These are phyloP conservation scores for Orbilia ellipsospora DNA, from an alignment of 2,329 filamentous ascomycete genomes.

Conservation along the genomic window DNA sequence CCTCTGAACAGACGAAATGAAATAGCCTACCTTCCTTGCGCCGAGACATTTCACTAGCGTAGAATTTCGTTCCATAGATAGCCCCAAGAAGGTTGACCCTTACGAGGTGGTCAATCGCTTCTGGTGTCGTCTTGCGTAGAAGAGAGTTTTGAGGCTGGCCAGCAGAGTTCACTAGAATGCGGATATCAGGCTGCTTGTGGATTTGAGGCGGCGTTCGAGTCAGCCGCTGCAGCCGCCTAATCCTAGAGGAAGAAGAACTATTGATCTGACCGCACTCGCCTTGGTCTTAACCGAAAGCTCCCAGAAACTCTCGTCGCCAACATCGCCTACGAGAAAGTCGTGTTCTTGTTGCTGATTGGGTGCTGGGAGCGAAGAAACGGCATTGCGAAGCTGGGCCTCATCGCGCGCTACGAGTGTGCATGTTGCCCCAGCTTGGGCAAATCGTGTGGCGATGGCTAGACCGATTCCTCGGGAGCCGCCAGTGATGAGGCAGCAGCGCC, in stretches of 20 bases:
- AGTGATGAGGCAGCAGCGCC: constrained; percentile 69
- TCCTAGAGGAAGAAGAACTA: not conserved
- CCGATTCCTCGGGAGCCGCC: constrained; percentile 79
- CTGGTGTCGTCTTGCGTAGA: not conserved
- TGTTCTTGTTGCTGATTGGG: constrained; percentile 29
- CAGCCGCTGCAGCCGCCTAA: not conserved
- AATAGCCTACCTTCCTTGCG: constrained; percentile 59
- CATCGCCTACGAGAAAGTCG: constrained; percentile 56
- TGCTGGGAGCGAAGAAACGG: constrained; percentile 61
- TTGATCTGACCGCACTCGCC: constrained; percentile 1
- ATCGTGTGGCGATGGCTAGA: constrained; percentile 73
- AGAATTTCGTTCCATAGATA: constrained; percentile 70
- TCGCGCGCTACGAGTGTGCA: constrained; percentile 73
- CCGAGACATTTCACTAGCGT: constrained; percentile 66
- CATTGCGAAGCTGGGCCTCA: constrained; percentile 64
- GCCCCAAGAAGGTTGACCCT: constrained; percentile 77
- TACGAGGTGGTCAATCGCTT: constrained; percentile 69
- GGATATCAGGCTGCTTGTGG: constrained; percentile 60
- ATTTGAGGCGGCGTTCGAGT: not conserved
- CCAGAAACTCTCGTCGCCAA: constrained; percentile 57
- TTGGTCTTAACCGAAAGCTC: constrained; percentile 58
- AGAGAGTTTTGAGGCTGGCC: constrained; percentile 61
- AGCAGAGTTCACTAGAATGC: constrained; percentile 81
- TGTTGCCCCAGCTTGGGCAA: constrained; percentile 71
- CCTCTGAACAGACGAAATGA: not conserved